A percentile compares a stretch with the other conserved stretches of the same genome.
phyloP scores from a whole-genome alignment of 2,329 filamentous ascomycete genomes.

The Trichoderma cornu-damae region DNA sequence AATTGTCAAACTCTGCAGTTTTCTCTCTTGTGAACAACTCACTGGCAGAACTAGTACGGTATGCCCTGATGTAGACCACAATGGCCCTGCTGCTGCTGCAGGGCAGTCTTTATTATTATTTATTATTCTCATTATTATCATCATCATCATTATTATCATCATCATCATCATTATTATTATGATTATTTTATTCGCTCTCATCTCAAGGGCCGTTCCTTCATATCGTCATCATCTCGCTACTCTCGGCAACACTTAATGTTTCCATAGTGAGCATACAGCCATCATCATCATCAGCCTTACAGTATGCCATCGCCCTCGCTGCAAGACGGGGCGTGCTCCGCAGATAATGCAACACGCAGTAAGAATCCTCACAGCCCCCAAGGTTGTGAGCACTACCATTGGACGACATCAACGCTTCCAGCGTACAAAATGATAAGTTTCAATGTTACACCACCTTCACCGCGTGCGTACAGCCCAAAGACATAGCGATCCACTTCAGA shows the following conservation, averaged over 20 bases:
- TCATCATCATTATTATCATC: too few species aligned
- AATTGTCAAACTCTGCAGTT: not conserved
- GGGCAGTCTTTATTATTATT: too few species aligned
- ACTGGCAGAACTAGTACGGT: not conserved
- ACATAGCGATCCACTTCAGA: not conserved
- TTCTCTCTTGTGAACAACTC: not conserved
- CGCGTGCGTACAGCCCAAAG: not conserved
- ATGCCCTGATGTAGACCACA: not conserved
- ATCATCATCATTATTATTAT: too few species aligned
- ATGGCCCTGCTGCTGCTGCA: too few species aligned
- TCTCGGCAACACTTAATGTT: too few species aligned
- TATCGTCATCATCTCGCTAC: too few species aligned
- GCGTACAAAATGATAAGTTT: not conserved
- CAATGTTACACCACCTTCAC: not conserved
- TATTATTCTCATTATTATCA: too few species aligned
- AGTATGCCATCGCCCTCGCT: too few species aligned
- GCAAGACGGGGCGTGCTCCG: not conserved
- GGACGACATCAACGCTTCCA: not conserved
- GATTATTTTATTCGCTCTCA: too few species aligned
- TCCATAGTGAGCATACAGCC: too few species aligned
- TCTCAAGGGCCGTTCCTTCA: too few species aligned
- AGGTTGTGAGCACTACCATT: not conserved
- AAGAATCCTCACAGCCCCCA: not conserved
- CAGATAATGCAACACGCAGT: not conserved
- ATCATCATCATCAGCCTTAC: too few species aligned